Evolutionary conservation across 1,284 basidiomycete species (phyloP).

Genomic region (Pseudozyma tsukubaensis): DNA sequence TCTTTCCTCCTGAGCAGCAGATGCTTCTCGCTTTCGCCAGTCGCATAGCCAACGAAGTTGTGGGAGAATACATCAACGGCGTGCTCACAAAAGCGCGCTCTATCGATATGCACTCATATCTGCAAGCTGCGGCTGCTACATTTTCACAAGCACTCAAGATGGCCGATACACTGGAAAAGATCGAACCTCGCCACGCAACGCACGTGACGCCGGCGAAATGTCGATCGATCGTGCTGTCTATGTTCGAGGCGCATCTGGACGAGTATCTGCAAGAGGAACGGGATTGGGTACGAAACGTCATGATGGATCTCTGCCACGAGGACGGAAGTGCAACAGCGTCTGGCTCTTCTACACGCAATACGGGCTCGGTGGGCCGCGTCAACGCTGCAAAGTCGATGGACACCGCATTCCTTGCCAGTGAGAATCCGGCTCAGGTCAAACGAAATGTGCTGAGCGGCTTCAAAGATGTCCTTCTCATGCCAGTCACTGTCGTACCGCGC

Average conservation of each 20-base stretch:
- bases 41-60: conserved; percentile 79
- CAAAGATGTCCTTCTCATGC: conserved; percentile 86
- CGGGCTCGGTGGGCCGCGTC: conserved; percentile 58
- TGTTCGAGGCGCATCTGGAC: conserved; percentile 96
- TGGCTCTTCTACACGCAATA: conserved; percentile 3
- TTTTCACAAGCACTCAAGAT: conserved; percentile 89
- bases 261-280: conserved; percentile 95
- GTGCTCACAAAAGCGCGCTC: conserved; percentile 82
- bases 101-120: conserved; percentile 79
- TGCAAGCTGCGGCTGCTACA: conserved; percentile 86
- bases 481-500: conserved; percentile 94
- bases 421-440: conserved; percentile 91
- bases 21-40: conserved; percentile 82
- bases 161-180: conserved; percentile 73
- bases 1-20: conserved; percentile 83
- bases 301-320: conserved; percentile 80
- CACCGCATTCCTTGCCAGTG: conserved; percentile 79
- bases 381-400: conserved; percentile 52
- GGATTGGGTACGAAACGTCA: conserved; percentile 79
- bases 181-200: conserved; percentile 56
- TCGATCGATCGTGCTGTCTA: conserved; percentile 83
- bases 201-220: conserved; percentile 71
- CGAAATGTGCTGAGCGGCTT: conserved; percentile 91
- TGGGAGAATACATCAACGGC: conserved; percentile 80
- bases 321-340: conserved; percentile 78